These are phyloP conservation scores for Neofusicoccum ribis DNA, from an alignment of 2,329 filamentous ascomycete genomes.

Conservation along the genomic window DNA sequence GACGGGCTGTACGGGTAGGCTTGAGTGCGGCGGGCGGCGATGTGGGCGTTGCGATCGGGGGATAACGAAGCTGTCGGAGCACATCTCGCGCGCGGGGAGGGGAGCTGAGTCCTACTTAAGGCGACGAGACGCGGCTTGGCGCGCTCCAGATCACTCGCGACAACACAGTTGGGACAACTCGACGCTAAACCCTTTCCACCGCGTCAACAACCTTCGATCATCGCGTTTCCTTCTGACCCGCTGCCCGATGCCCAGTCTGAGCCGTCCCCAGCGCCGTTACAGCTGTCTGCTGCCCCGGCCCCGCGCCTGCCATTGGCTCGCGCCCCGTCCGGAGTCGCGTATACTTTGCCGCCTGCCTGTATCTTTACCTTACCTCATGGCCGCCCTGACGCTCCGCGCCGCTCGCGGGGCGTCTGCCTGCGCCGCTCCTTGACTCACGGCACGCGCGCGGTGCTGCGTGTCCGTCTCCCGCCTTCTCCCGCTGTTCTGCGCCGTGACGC, in stretches of 20 bases:
- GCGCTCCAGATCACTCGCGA: constrained; percentile 18
- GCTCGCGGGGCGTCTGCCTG: no score
- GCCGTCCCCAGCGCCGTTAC: constrained; percentile 4
- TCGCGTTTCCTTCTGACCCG: constrained; percentile 4
- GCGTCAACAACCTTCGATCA: constrained; percentile 14
- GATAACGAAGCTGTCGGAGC: constrained; percentile 13
- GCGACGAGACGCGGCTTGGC: constrained; percentile 17
- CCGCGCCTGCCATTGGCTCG: background rate
- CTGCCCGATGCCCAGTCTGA: constrained; percentile 5
- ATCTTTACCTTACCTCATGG: constrained; percentile 18
- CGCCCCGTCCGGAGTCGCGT: background rate
- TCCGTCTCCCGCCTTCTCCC: background rate
- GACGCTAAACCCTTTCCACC: constrained; percentile 19
- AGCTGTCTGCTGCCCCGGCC: background rate
- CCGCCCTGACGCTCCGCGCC: background rate
- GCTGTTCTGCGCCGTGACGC: background rate
- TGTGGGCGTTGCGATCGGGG: constrained; percentile 2
- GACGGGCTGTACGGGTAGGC: constrained; percentile 27
- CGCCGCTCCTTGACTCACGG: background rate
- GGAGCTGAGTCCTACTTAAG: constrained; percentile 17
- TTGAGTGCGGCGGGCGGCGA: background rate
- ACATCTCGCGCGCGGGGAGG: constrained; percentile 18
- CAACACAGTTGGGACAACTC: constrained; percentile 9
- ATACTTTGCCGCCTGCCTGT: constrained; percentile 13
- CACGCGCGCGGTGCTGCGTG: no score